Conservation (phyloP, 129 eudicot genomes). For the Centrapalus pauciflorus region DNA sequence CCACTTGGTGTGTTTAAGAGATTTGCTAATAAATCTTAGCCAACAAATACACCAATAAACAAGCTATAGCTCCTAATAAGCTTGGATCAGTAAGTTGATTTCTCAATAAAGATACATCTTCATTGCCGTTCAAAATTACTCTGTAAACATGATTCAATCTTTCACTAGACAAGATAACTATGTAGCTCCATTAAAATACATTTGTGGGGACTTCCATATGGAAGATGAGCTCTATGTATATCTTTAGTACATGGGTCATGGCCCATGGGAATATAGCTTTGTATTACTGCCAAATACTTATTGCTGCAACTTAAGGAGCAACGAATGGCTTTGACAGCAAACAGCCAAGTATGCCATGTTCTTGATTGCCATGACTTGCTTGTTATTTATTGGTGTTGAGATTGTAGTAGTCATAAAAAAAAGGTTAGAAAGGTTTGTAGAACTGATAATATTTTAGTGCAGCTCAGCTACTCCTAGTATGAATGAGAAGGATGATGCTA, state of each 20-base stretch:
- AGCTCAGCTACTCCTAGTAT: conserved; percentile 72
- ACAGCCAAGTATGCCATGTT: neutral
- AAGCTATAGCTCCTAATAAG: too few species aligned
- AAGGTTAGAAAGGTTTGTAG: conserved; percentile 10
- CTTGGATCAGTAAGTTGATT: too few species aligned
- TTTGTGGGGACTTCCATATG: too few species aligned
- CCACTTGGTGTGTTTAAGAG: neutral
- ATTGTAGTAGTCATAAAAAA: neutral
- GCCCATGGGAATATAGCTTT: too few species aligned
- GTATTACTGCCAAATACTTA: neutral
- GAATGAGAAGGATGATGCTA: conserved; percentile 72
- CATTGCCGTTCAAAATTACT: too few species aligned
- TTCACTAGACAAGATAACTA: too few species aligned
- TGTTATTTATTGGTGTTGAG: neutral
- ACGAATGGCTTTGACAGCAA: neutral
- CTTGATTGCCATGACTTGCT: conserved; percentile 8
- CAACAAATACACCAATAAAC: too few species aligned
- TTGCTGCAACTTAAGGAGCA: neutral
- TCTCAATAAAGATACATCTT: too few species aligned
- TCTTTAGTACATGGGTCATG: neutral
- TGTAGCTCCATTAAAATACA: too few species aligned
- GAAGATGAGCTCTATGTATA: neutral
- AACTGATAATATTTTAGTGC: conserved; percentile 38
- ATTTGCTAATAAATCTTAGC: neutral
- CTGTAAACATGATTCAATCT: too few species aligned